A percentile compares a stretch with the other conserved stretches of the same genome.
These are phyloP conservation scores for Trametes punicea DNA, from an alignment of 768 basidiomycete species.

Conservation along the genomic window DNA sequence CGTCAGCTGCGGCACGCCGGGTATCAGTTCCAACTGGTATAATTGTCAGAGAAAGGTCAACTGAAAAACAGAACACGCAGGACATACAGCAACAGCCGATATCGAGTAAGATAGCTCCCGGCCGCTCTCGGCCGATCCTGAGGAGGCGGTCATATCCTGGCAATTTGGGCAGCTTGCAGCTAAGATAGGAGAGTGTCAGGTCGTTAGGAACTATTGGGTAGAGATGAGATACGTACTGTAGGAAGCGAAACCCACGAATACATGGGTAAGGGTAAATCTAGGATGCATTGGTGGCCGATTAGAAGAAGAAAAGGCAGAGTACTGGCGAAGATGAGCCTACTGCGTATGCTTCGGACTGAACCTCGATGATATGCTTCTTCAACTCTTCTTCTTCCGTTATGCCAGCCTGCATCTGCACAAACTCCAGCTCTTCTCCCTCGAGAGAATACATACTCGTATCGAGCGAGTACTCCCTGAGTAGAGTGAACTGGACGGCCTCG, in stretches of 20 bases:
- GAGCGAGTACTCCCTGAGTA: neutral
- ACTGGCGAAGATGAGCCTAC: slow-evolving; percentile 13
- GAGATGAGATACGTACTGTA: neutral
- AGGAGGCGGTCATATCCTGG: slow-evolving; percentile 26
- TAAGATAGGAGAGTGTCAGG: neutral
- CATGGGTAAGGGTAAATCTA: slow-evolving; percentile 27
- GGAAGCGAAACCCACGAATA: slow-evolving; percentile 22
- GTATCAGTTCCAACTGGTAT: slow-evolving; percentile 37
- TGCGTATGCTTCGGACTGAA: slow-evolving; percentile 22
- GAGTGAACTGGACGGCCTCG: too few species aligned
- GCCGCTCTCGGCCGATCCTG: slow-evolving; percentile 34
- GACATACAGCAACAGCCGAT: slow-evolving; percentile 41
- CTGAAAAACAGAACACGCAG: neutral
- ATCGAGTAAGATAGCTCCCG: slow-evolving; percentile 37
- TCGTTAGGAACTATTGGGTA: neutral
- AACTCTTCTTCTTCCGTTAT: slow-evolving; percentile 29
- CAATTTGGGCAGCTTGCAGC: slow-evolving; percentile 18
- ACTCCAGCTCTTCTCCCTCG: slow-evolving; percentile 5
- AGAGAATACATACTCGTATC: slow-evolving; percentile 18
- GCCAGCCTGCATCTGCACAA: slow-evolving; percentile 23
- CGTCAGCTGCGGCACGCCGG: slow-evolving; percentile 37
- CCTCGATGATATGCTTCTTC: slow-evolving; percentile 28
- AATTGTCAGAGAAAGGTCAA: neutral
- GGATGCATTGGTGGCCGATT: too few species aligned
- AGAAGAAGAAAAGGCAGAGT: too few species aligned